Conservation (phyloP, 371 early-diverging fungal species). For the Syncephalis plumigaleata region DNA sequence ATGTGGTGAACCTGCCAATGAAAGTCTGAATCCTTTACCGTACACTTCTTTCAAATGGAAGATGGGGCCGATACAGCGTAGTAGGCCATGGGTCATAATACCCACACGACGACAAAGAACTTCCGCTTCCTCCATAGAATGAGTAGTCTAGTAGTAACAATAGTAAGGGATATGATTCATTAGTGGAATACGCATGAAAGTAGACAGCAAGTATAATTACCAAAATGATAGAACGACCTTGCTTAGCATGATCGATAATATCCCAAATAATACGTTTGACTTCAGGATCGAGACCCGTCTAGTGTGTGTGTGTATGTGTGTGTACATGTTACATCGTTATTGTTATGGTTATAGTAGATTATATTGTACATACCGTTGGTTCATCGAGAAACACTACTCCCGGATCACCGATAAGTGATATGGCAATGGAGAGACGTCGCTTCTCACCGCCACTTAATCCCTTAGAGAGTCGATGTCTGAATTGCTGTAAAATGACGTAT, state of each 20-base stretch:
- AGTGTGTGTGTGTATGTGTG: too few species aligned
- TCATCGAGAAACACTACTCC: constrained; percentile 44
- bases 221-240: constrained; percentile 39
- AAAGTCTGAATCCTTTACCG: constrained; percentile 49
- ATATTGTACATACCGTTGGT: constrained; percentile 19
- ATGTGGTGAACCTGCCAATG: constrained; percentile 18
- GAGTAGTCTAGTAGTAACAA: constrained; percentile 23
- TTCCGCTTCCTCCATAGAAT: constrained; percentile 68
- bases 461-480: constrained; percentile 27
- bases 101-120: constrained; percentile 32
- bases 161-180: too few species aligned
- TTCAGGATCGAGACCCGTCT: constrained; percentile 38
- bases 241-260: constrained; percentile 34
- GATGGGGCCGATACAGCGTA: constrained; percentile 41
- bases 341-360: too few species aligned
- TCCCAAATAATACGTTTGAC: constrained; percentile 51
- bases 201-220: too few species aligned
- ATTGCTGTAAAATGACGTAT: constrained; percentile 26
- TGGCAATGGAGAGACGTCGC: constrained; percentile 38
- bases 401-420: constrained; percentile 35
- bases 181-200: too few species aligned
- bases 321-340: too few species aligned
- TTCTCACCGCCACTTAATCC: constrained; percentile 43
- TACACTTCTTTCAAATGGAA: constrained; percentile 50
- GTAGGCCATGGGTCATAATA: constrained; percentile 53